A percentile compares a stretch with the other conserved stretches of the same genome.
phyloP scores from a whole-genome alignment of 2,329 filamentous ascomycete species.

The Tolypocladium tropicale region DNA sequence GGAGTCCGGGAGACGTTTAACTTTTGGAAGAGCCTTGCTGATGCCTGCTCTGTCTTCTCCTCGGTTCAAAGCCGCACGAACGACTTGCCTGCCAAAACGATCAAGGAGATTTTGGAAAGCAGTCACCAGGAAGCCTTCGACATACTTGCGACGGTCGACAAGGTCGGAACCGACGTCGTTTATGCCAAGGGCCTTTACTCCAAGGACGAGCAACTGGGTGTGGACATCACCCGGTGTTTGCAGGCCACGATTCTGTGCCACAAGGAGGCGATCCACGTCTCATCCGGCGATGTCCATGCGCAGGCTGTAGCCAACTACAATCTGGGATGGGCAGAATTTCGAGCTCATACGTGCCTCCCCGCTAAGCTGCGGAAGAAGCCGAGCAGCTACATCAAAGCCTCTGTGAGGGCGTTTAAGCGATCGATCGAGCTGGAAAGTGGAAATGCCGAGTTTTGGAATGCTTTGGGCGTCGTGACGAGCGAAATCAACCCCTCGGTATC shows the following conservation, averaged over 20 bases:
- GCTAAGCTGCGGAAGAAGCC: constrained; percentile 42
- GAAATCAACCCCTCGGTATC: constrained; percentile 76
- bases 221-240: constrained; percentile 48
- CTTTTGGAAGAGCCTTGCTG: constrained; percentile 86
- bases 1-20: constrained; percentile 70
- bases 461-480: constrained; percentile 83
- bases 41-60: constrained; percentile 78
- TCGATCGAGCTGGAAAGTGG: constrained; percentile 92
- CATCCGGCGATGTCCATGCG: constrained; percentile 66
- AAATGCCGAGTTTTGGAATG: constrained; percentile 96
- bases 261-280: constrained; percentile 72
- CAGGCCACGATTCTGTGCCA: constrained; percentile 72
- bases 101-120: constrained; percentile 48
- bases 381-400: constrained; percentile 63
- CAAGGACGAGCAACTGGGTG: constrained; percentile 35
- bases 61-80: constrained; percentile 58
- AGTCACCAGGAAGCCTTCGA: constrained; percentile 46
- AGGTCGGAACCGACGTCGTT: constrained; percentile 36
- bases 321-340: constrained; percentile 85
- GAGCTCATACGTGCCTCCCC: constrained; percentile 60
- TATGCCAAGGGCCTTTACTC: constrained; percentile 33
- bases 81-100: constrained; percentile 49
- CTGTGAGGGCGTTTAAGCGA: constrained; percentile 85
- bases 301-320: constrained; percentile 98
- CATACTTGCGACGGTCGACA: constrained; percentile 60